Evolutionary conservation across 2,329 filamentous ascomycete genomes (phyloP).

Genomic region (Arthrobotrys megalospora): DNA sequence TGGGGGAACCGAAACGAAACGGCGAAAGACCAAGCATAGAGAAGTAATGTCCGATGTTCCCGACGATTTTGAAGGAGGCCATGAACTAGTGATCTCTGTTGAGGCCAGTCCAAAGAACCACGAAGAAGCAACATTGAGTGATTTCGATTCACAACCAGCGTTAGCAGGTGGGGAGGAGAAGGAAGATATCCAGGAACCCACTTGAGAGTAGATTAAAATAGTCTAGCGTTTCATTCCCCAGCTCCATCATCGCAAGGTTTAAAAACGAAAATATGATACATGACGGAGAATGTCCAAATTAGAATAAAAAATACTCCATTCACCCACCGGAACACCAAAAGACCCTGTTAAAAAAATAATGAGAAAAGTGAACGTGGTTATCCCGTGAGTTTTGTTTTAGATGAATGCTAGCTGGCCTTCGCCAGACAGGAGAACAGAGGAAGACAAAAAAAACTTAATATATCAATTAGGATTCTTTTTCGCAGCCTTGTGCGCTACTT

Average conservation of each 20-base stretch:
- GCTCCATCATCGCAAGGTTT: neutral
- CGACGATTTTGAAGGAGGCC: neutral
- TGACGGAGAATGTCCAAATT: neutral
- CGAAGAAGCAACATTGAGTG: neutral
- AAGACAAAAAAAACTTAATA: no score
- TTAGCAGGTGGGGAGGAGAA: neutral
- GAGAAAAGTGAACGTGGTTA: neutral
- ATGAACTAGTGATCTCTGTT: neutral
- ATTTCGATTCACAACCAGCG: no score
- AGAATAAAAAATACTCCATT: conserved; percentile 33
- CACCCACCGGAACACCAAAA: conserved; percentile 34
- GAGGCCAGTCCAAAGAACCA: neutral
- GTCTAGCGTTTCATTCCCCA: conserved; percentile 13
- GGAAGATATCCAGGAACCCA: neutral
- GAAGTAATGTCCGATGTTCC: neutral
- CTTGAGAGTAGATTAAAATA: conserved; percentile 8
- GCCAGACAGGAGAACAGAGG: no score
- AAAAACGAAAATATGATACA: conserved; percentile 26
- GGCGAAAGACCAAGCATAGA: neutral
- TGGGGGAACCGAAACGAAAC: neutral
- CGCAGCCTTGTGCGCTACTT: neutral
- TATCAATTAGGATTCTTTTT: no score
- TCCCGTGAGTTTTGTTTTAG: neutral
- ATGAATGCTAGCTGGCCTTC: neutral
- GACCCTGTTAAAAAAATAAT: conserved; percentile 12